phyloP scores from a whole-genome alignment of 2,329 filamentous ascomycete species.

The Rutstroemia sp. region DNA sequence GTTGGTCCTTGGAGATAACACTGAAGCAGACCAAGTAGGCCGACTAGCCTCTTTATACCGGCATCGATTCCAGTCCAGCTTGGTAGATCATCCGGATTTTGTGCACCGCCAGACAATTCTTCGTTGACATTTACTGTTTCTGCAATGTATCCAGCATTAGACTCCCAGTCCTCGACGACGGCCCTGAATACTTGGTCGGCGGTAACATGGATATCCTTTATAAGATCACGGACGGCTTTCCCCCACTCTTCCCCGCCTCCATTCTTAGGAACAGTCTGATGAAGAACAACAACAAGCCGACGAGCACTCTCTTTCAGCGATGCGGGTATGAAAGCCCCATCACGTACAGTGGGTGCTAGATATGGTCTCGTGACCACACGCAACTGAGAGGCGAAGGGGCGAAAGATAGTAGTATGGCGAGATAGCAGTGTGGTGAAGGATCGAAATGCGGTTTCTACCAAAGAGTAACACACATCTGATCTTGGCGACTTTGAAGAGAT shows the following conservation, averaged over 20 bases:
- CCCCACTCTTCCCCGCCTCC: slow-evolving; percentile 72
- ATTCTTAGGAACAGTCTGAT: slow-evolving; percentile 76
- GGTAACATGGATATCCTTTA: slow-evolving; percentile 61
- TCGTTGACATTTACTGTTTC: slow-evolving; percentile 38
- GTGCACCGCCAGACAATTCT: slow-evolving; percentile 41
- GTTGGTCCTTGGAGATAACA: slow-evolving; percentile 58
- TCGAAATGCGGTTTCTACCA: slow-evolving; percentile 63
- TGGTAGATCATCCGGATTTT: slow-evolving; percentile 46
- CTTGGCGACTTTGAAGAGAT: slow-evolving; percentile 36
- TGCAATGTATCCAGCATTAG: slow-evolving; percentile 45
- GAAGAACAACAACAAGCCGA: slow-evolving; percentile 61
- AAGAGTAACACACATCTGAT: slow-evolving; percentile 35
- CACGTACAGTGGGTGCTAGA: slow-evolving; percentile 56
- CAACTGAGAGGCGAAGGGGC: slow-evolving; percentile 66
- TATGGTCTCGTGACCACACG: slow-evolving; percentile 51
- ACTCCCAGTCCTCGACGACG: slow-evolving; percentile 75
- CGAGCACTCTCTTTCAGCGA: slow-evolving; percentile 52
- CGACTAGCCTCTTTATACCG: slow-evolving; percentile 62
- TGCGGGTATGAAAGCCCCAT: slow-evolving; percentile 40
- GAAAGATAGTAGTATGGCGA: slow-evolving; percentile 76
- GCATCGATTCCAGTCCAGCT: slow-evolving; percentile 68
- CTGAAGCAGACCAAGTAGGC: slow-evolving; percentile 58
- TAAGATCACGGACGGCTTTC: slow-evolving; percentile 52
- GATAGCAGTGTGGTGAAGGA: slow-evolving; percentile 66
- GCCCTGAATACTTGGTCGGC: slow-evolving; percentile 72